These are phyloP conservation scores for Psophocarpus tetragonolobus DNA, from an alignment of 306 rosid species.

Conservation along the genomic window DNA sequence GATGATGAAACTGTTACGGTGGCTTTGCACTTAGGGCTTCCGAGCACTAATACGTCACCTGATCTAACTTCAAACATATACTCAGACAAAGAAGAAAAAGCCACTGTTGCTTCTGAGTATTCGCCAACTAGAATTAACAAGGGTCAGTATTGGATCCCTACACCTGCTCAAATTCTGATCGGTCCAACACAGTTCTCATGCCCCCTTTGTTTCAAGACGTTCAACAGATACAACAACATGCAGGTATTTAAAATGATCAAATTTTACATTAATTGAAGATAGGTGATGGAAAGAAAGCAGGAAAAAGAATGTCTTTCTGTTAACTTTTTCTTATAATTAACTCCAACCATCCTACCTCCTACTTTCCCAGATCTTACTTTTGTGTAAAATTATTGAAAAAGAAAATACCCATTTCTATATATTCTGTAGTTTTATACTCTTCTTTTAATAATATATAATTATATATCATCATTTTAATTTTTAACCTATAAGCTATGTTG, in stretches of 20 bases:
- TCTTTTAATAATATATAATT: constrained; percentile 38
- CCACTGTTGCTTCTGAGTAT: constrained; percentile 36
- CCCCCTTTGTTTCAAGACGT: constrained; percentile 95
- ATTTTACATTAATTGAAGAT: neutral
- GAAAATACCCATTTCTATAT: constrained; percentile 27
- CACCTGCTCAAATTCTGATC: constrained; percentile 85
- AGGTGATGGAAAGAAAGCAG: neutral
- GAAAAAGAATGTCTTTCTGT: constrained; percentile 23
- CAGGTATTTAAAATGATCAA: constrained; percentile 56
- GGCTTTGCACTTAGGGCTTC: constrained; percentile 91
- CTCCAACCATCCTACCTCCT: neutral
- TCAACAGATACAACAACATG: constrained; percentile 97
- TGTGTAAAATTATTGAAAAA: constrained; percentile 47
- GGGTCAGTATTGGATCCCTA: constrained; percentile 97
- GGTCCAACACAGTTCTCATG: constrained; percentile 96
- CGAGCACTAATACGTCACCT: constrained; percentile 45
- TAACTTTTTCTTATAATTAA: neutral
- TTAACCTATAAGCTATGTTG: constrained; percentile 37
- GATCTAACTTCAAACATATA: constrained; percentile 57
- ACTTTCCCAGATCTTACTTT: constrained; percentile 50
- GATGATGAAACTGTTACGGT: constrained; percentile 55
- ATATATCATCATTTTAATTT: constrained; percentile 52
- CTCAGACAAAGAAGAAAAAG: constrained; percentile 51
- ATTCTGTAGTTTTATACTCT: constrained; percentile 36
- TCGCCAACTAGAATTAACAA: constrained; percentile 54